phyloP scores from a whole-genome alignment of 2,329 filamentous ascomycete species.

The Helotiales sp. region DNA sequence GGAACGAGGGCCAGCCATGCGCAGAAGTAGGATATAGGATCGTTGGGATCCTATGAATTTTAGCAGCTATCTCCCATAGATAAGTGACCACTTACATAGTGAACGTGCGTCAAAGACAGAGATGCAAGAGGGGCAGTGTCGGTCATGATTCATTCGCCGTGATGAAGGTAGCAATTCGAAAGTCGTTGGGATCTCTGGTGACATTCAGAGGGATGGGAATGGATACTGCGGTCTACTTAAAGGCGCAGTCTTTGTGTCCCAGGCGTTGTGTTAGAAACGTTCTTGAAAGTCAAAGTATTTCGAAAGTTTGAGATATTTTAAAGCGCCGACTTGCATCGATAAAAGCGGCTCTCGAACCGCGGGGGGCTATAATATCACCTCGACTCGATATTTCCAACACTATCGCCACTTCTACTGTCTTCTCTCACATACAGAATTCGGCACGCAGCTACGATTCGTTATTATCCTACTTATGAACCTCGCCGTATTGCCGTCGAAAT shows the following conservation, averaged over 20 bases:
- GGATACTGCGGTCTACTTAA: conserved; percentile 5
- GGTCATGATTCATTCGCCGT: conserved; percentile 37
- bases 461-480: conserved; percentile 32
- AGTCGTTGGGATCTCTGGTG: neutral
- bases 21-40: conserved; percentile 83
- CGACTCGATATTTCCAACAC: neutral
- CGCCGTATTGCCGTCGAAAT: conserved; percentile 15
- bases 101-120: conserved; percentile 91
- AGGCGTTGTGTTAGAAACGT: neutral
- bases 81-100: conserved; percentile 70
- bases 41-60: conserved; percentile 73
- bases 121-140: conserved; percentile 73
- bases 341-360: conserved; percentile 34
- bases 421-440: neutral
- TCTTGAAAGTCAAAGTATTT: neutral
- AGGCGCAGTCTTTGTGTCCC: neutral
- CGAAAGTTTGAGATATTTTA: neutral
- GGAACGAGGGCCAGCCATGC: conserved; percentile 94
- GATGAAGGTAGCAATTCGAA: neutral
- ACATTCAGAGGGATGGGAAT: neutral
- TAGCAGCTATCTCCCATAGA: conserved; percentile 17
- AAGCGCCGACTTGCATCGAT: conserved; percentile 6
- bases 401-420: conserved; percentile 4
- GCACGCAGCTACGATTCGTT: neutral
- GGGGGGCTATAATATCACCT: neutral